A percentile compares a stretch with the other conserved stretches of the same genome.
phyloP scores from a whole-genome alignment of 2,329 filamentous ascomycete species.

The Magnaporthales sp. region DNA sequence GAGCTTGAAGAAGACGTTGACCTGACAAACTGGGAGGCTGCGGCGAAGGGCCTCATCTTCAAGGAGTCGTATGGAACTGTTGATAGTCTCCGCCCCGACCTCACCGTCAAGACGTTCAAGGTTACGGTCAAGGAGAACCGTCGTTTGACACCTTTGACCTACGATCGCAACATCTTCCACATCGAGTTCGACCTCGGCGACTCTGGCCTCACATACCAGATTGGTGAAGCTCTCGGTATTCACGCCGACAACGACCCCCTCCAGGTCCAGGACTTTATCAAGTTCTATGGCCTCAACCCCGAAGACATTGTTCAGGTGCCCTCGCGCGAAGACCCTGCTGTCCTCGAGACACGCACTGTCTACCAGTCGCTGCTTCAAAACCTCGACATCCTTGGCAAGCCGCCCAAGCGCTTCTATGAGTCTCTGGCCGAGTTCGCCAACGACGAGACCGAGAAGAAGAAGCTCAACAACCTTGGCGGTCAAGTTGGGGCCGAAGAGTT shows the following conservation, averaged over 20 bases:
- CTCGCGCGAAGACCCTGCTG: conserved; percentile 64
- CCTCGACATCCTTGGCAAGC: conserved; percentile 92
- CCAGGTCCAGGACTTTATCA: conserved; percentile 77
- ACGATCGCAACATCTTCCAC: conserved; percentile 99
- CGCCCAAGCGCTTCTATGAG: conserved; percentile 97
- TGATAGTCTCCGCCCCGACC: conserved; percentile 70
- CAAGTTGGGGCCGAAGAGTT: conserved; percentile 80
- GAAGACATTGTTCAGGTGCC: conserved; percentile 87
- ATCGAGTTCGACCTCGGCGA: conserved; percentile 95
- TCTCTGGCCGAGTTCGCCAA: conserved; percentile 76
- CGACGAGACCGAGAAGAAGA: conserved; percentile 73
- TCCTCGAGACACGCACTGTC: conserved; percentile 81
- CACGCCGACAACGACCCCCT: conserved; percentile 85
- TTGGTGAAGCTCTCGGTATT: conserved; percentile 92
- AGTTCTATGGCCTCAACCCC: conserved; percentile 76
- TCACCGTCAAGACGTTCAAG: conserved; percentile 75
- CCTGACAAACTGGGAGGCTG: conserved; percentile 71
- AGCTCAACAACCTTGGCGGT: conserved; percentile 67
- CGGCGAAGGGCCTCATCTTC: conserved; percentile 82
- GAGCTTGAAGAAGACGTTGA: conserved; percentile 58
- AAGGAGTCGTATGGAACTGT: conserved; percentile 85
- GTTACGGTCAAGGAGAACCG: conserved; percentile 94
- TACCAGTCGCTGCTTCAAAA: conserved; percentile 90
- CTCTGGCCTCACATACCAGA: conserved; percentile 90
- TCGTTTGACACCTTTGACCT: conserved; percentile 75